Percentiles rank a stretch among this genome's conserved stretches.
phyloP scores from a whole-genome alignment of 768 basidiomycete genomes.

The Kwoniella bestiolae region DNA sequence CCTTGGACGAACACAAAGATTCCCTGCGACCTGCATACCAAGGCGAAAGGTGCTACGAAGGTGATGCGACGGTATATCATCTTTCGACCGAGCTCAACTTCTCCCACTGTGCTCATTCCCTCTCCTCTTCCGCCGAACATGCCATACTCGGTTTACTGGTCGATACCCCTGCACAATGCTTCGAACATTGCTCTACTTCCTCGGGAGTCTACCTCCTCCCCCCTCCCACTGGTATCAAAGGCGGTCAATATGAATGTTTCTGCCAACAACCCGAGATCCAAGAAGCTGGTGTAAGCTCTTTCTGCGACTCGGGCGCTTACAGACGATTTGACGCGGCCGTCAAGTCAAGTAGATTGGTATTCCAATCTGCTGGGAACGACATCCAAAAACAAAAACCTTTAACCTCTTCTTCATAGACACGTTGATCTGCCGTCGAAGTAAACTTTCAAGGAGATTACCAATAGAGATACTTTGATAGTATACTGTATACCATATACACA shows the following conservation, averaged over 20 bases:
- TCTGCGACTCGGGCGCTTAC: slow-evolving; percentile 17
- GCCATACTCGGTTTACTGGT: slow-evolving; percentile 2
- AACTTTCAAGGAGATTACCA: too few relatives aligned
- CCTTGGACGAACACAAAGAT: not conserved
- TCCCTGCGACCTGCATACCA: slow-evolving; percentile 18
- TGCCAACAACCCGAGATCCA: slow-evolving; percentile 20
- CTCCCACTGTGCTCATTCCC: slow-evolving; percentile 18
- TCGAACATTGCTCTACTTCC: slow-evolving; percentile 15
- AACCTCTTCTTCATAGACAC: not conserved
- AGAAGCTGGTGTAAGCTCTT: slow-evolving; percentile 13
- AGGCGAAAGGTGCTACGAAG: slow-evolving; percentile 18
- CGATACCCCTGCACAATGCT: slow-evolving; percentile 21
- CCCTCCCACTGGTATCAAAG: slow-evolving; percentile 6
- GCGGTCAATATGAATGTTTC: slow-evolving; percentile 19
- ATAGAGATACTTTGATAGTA: not conserved
- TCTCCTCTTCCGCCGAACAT: not conserved
- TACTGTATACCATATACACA: not conserved
- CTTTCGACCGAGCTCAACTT: slow-evolving; percentile 15
- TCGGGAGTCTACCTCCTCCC: slow-evolving; percentile 18
- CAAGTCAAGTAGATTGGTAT: not conserved
- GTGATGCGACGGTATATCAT: slow-evolving; percentile 18
- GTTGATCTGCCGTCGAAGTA: too few relatives aligned
- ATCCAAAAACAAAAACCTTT: not conserved
- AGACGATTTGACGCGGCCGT: slow-evolving; percentile 19
- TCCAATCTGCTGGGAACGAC: slow-evolving; percentile 9